Evolutionary conservation across 805 yeast species (phyloP).

Genomic region (Cyberlindnera subsufficiens): DNA sequence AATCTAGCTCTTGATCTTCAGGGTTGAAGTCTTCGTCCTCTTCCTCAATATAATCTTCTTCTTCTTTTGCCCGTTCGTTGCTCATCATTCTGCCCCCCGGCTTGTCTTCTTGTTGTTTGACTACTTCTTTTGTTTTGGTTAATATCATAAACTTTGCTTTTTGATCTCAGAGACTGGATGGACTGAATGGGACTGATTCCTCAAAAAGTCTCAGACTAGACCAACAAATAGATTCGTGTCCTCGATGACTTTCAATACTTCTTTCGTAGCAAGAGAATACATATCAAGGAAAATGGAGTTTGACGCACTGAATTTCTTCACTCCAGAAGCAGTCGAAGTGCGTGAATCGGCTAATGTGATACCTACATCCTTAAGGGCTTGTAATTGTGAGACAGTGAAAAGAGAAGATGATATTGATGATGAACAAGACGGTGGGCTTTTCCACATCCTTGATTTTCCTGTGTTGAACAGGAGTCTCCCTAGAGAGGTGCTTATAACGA

Average conservation of each 20-base stretch:
- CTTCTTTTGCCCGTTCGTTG: slow-evolving; percentile 18
- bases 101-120: background rate
- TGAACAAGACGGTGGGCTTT: slow-evolving; percentile 25
- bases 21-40: slow-evolving; percentile 48
- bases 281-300: slow-evolving; percentile 16
- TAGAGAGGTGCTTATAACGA: slow-evolving; percentile 32
- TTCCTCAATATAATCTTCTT: slow-evolving; percentile 45
- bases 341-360: background rate
- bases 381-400: background rate
- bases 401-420: slow-evolving; percentile 1
- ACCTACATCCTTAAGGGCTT: background rate
- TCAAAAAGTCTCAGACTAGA: no score
- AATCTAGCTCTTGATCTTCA: slow-evolving; percentile 53
- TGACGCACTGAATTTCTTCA: slow-evolving; percentile 32
- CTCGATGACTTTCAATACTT: no score
- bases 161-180: background rate
- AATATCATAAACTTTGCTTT: background rate
- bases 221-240: no score
- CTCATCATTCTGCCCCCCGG: background rate
- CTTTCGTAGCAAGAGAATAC: no score
- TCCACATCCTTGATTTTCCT: slow-evolving; percentile 60
- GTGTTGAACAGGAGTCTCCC: slow-evolving; percentile 41
- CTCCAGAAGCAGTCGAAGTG: slow-evolving; percentile 10
- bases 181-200: no score
- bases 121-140: background rate